These are phyloP conservation scores for Wickerhamiella lipophila DNA, from an alignment of 805 yeast species.

Conservation along the genomic window DNA sequence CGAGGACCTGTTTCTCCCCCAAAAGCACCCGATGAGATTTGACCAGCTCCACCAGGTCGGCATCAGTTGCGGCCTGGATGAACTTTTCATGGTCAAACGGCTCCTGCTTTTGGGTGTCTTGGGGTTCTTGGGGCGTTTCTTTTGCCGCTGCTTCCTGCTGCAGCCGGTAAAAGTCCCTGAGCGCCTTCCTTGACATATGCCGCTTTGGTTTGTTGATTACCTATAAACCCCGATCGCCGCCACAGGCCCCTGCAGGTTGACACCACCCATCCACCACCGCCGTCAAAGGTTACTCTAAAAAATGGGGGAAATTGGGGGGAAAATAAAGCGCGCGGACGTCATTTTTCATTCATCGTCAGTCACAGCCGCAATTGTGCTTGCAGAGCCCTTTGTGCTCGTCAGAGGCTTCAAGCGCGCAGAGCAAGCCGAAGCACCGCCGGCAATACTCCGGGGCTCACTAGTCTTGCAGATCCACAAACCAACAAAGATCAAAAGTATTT, in stretches of 20 bases:
- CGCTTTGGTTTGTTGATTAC: not conserved
- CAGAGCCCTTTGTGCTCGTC: conserved; percentile 67
- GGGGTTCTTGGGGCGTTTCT: conserved; percentile 5
- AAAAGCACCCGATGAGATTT: conserved; percentile 22
- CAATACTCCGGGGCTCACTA: conserved; percentile 69
- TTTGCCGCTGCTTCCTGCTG: conserved; percentile 18
- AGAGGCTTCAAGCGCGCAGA: conserved; percentile 70
- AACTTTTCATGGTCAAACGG: conserved; percentile 20
- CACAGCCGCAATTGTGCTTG: conserved; percentile 32
- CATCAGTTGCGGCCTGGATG: conserved; percentile 16
- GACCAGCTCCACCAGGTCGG: conserved; percentile 21
- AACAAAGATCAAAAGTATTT: conserved; percentile 51
- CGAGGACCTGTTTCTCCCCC: conserved; percentile 25
- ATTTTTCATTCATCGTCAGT: conserved; percentile 16
- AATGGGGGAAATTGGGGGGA: conserved; percentile 7
- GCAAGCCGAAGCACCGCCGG: conserved; percentile 54
- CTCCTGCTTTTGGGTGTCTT: conserved; percentile 6
- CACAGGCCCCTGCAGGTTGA: not conserved
- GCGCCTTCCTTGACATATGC: conserved; percentile 20
- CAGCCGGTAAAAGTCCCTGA: conserved; percentile 29
- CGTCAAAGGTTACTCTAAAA: not conserved
- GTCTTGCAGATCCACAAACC: conserved; percentile 59
- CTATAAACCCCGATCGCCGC: not conserved
- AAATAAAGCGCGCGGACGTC: conserved; percentile 2
- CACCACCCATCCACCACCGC: not conserved